Percentiles rank a stretch among this genome's conserved stretches.
Evolutionary conservation across 768 basidiomycete species (phyloP).

Genomic region (Chalciporus piperatus): DNA sequence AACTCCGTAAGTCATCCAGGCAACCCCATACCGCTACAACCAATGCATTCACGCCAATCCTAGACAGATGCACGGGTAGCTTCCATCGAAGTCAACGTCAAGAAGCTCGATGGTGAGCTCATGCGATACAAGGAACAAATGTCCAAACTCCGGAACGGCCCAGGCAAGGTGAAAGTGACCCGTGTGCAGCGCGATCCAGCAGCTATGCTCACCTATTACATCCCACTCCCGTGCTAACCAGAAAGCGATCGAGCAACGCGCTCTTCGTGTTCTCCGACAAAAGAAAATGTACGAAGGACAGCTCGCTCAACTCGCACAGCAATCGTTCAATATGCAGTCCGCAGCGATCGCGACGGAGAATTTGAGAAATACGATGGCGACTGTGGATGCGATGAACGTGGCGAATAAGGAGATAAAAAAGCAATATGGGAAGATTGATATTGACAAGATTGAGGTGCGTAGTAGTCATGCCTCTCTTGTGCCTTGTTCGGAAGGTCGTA

Average conservation of each 20-base stretch:
- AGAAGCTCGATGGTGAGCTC: constrained; percentile 94
- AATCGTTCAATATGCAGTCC: constrained; percentile 98
- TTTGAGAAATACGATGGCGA: constrained; percentile 97
- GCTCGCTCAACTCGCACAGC: constrained; percentile 86
- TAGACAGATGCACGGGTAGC: constrained; percentile 87
- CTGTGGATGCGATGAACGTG: constrained; percentile 91
- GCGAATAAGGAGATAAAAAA: constrained; percentile 97
- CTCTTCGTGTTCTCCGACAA: constrained; percentile 88
- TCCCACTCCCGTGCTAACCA: constrained; percentile 30
- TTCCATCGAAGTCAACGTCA: constrained; percentile 93
- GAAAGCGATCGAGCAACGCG: constrained; percentile 93
- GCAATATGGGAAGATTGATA: constrained; percentile 95
- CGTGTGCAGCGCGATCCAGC: background rate
- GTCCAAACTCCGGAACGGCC: constrained; percentile 88
- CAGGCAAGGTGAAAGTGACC: constrained; percentile 72
- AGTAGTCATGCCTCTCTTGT: background rate
- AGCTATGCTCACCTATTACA: constrained; percentile 1
- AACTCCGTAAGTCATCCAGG: constrained; percentile 55
- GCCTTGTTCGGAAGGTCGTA: background rate
- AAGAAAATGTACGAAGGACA: constrained; percentile 96
- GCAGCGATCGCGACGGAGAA: constrained; percentile 96
- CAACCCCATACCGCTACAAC: background rate
- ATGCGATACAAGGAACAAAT: constrained; percentile 93
- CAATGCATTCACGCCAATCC: background rate
- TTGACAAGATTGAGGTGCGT: constrained; percentile 96